phyloP scores from a whole-genome alignment of 2,329 filamentous ascomycete genomes.

The Colletotrichum sp. region DNA sequence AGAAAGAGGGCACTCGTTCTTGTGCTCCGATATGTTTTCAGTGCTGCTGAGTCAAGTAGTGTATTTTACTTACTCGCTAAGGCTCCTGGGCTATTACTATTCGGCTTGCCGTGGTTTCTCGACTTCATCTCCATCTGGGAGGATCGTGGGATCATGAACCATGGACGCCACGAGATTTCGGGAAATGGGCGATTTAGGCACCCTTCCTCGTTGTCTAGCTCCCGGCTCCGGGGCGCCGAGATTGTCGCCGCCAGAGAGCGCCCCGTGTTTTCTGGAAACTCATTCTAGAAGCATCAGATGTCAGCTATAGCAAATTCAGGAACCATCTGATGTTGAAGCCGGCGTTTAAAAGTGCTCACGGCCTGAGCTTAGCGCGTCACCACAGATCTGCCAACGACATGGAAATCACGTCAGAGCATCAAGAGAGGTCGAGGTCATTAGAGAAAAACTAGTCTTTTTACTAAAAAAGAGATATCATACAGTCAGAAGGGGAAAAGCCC shows the following conservation, averaged over 20 bases:
- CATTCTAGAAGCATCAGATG: not conserved
- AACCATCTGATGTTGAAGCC: not conserved
- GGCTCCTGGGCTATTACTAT: not conserved
- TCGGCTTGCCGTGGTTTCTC: not conserved
- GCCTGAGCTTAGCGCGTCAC: not conserved
- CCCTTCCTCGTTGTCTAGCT: not conserved
- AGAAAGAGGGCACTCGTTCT: rapidly evolving
- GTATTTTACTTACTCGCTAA: too few species aligned
- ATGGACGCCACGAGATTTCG: not conserved
- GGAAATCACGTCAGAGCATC: not conserved
- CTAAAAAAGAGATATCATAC: not conserved
- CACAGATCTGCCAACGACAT: not conserved
- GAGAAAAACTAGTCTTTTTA: not conserved
- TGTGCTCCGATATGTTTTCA: not conserved
- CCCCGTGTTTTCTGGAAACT: not conserved
- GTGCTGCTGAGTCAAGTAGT: not conserved
- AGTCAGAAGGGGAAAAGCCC: not conserved
- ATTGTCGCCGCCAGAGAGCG: not conserved
- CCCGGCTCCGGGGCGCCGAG: not conserved
- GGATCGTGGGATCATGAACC: not conserved
- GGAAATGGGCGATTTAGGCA: not conserved
- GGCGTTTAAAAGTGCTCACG: not conserved
- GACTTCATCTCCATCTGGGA: not conserved
- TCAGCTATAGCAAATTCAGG: not conserved
- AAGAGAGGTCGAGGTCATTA: not conserved